Base-by-base conservation (phyloP, 176 grass and related monocot species). In the Ananas comosus region DNA sequence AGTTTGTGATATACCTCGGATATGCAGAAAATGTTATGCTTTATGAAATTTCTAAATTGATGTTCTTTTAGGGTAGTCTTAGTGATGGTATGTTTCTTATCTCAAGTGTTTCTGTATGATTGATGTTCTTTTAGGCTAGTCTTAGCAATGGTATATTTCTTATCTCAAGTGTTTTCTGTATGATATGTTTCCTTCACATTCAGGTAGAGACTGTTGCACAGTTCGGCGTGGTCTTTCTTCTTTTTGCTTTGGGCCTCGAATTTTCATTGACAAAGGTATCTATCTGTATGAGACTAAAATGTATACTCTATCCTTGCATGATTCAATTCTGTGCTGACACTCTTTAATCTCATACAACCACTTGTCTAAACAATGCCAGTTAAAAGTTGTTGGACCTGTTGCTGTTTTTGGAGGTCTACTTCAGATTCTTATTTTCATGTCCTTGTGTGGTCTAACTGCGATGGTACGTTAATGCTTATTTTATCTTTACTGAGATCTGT, bases 121-220 rank as follows among this genome's bases (percentile, higher is more conserved):
- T 11, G 22, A 57, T 71, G 28, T 71, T 71, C 69, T 71, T 71
- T 14, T 29, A n/a, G 13, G 18, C 69, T 47, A 13, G 13, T 71
- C n/a, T 24, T 50, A 13, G 17, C 14, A 13, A 13, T 24, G 22
- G 18, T 11, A 23, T 28, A 11, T 53, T 52, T n/a, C 18, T 49
- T 53, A 13, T 51, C 29, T 11, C 29, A 52, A 53, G 48, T 24
- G 17, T 64, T 50, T 49, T 42, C 48, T 22, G 11, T 74, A 25
- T 28, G 2, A 88, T 66, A 64, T 67, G 4, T 52, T 75, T 14
- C 68, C 57, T 85, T 66, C 64, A 71, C 69, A 65, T 85, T 53
- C 70, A 99, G 95, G 95, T 99, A 75, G 95, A 99, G 78, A 99
- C 95, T 51, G 86, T 99, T 88, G 95, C 95, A 57, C 95, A 99